Base-by-base conservation (phyloP, 2,329 filamentous ascomycete species). In the Hypoxylon rubiginosum region DNA sequence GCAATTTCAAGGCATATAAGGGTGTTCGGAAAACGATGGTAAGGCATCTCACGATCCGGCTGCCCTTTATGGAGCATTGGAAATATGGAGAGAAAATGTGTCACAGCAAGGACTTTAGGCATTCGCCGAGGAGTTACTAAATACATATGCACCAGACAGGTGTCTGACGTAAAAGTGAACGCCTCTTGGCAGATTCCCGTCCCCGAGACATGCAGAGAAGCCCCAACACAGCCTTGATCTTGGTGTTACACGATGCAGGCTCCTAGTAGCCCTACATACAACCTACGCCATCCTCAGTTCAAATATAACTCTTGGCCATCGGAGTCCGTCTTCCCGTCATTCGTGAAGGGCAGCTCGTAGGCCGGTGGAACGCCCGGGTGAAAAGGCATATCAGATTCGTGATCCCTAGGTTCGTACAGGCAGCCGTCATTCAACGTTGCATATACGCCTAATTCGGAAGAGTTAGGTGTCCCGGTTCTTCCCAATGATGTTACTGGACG, bases 181-280 rank as follows among this genome's bases (percentile, higher is more conserved):
- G 24, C 43, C 43, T 5, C 41, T 24, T 46, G 15, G 46, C n/a
- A 28, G 46, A 32, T 36, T 28, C 49, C 30, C 15, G n/a, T n/a
- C 21, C 11, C 49, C 49, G 49, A 52, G 49, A 52, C 49, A 52
- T 52, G 49, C 49, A 36, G 49, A n/a, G 6, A n/a, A 36, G 13
- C n/a, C 26, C 13, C 28, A 36, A 36, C 49, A 36, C 26, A 51
- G 17, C 30, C 49, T 24, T 32, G 48, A 34, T 50, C n/a, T 17
- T 32, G 28, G 48, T 34, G 48, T 50, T 34, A 19, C 48, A 50
- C 48, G 7, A 50, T 10, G 28, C 28, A n/a, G 26, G 13, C 48
- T 43, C 39, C 5, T 43, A n/a, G 9, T 9, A n/a, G n/a, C n/a
- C 15, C 17, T 10, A 34, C 32, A 34, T 34, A 34, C 32, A n/a